These are phyloP conservation scores for Colletotrichum tamarilloi DNA, from an alignment of 2,329 filamentous ascomycete species.

Conservation along the genomic window DNA sequence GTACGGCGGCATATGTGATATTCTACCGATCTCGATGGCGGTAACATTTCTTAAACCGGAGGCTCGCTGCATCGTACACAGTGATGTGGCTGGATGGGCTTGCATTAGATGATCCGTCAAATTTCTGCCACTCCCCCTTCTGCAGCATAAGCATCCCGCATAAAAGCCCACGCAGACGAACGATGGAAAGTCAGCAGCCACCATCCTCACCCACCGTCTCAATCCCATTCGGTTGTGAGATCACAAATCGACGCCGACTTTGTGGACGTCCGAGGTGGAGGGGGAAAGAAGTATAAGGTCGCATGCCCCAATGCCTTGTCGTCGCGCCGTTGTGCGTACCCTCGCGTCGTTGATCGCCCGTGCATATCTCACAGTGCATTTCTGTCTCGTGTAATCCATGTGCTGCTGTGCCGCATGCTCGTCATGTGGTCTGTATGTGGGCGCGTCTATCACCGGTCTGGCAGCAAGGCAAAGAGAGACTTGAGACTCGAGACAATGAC, in stretches of 20 bases:
- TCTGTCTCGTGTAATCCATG: background rate
- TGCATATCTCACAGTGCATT: background rate
- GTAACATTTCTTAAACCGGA: background rate
- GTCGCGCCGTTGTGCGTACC: background rate
- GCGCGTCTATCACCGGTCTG: background rate
- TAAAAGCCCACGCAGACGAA: background rate
- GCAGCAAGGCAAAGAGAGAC: background rate
- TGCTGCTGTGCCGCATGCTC: background rate
- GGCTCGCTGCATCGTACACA: background rate
- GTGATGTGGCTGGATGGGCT: background rate
- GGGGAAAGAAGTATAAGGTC: background rate
- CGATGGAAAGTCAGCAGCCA: background rate
- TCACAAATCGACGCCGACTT: background rate
- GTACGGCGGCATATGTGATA: background rate
- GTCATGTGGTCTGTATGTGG: background rate
- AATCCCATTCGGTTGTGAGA: background rate
- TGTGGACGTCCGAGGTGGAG: background rate
- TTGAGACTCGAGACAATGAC: too few species aligned
- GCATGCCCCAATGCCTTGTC: background rate
- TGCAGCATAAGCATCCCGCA: background rate
- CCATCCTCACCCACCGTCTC: background rate
- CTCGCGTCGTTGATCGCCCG: background rate
- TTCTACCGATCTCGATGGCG: background rate
- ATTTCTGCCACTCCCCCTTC: background rate
- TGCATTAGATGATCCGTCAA: background rate